Evolutionary conservation across 495 filamentous ascomycete species (phyloP).

Genomic region (Aspergillus funiculosus): DNA sequence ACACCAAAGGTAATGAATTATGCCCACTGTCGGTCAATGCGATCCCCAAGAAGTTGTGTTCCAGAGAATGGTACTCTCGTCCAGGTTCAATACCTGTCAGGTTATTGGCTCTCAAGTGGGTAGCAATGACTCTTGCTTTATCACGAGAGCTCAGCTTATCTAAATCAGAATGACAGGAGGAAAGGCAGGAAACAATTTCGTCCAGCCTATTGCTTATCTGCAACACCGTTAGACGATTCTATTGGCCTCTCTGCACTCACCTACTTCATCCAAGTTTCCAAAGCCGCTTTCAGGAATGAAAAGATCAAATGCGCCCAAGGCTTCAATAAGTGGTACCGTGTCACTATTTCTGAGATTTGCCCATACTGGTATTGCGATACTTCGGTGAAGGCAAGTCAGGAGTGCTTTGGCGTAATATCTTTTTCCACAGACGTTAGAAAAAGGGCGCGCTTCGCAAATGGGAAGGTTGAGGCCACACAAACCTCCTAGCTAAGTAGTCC

Average conservation of each 20-base stretch:
- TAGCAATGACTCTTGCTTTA: constrained; percentile 60
- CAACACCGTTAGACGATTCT: constrained; percentile 7
- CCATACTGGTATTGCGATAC: constrained; percentile 74
- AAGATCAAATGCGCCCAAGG: constrained; percentile 77
- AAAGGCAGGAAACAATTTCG: constrained; percentile 51
- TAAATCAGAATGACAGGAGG: constrained; percentile 43
- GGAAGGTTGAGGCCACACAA: constrained; percentile 17
- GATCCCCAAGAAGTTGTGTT: constrained; percentile 80
- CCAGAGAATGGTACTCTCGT: constrained; percentile 66
- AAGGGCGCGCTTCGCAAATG: neutral
- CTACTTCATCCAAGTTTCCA: constrained; percentile 68
- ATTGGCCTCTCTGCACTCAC: constrained; percentile 12
- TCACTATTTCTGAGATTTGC: constrained; percentile 46
- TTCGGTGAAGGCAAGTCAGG: constrained; percentile 74
- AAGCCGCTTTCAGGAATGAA: constrained; percentile 68
- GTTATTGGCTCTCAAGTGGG: constrained; percentile 58
- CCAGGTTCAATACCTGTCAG: constrained; percentile 61
- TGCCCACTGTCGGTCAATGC: constrained; percentile 55
- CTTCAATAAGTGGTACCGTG: constrained; percentile 60
- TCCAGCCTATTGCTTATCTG: constrained; percentile 61
- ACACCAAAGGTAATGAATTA: constrained; percentile 72
- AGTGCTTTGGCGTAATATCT: constrained; percentile 72
- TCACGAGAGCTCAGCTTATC: constrained; percentile 50
- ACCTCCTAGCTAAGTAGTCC: constrained; percentile 82
- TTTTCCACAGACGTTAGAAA: constrained; percentile 10